phyloP scores from a whole-genome alignment of 345 rosid genomes.

The Ceriops zippeliana region DNA sequence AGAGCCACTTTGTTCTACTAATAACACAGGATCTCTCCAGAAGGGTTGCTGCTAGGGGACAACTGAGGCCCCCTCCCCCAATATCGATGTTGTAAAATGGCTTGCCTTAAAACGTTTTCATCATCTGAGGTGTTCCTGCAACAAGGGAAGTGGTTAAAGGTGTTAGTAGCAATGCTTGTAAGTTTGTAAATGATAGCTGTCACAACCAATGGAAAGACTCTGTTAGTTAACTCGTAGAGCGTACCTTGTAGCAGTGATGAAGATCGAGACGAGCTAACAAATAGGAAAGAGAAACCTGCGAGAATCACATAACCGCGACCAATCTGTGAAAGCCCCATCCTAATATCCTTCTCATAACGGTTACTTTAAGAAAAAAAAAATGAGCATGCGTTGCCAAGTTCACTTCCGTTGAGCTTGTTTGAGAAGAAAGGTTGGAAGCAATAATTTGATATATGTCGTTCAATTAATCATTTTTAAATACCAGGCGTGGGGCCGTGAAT shows the following conservation, averaged over 20 bases:
- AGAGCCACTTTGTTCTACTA: constrained; percentile 65
- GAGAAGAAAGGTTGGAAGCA: constrained; percentile 4
- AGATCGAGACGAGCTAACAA: constrained; percentile 7
- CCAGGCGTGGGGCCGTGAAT: constrained; percentile 12
- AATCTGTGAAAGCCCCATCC: constrained; percentile 2
- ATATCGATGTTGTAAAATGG: constrained; percentile 66
- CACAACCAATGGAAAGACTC: too few species aligned
- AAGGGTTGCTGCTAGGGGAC: constrained; percentile 66
- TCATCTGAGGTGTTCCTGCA: constrained; percentile 56
- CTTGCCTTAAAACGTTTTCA: constrained; percentile 50
- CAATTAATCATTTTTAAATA: constrained; percentile 20
- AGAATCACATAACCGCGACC: constrained; percentile 16
- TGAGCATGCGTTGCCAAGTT: constrained; percentile 4
- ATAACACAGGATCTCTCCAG: constrained; percentile 51
- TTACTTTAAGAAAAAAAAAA: neutral
- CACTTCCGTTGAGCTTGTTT: neutral
- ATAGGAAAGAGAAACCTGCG: constrained; percentile 18
- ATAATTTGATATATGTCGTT: constrained; percentile 11
- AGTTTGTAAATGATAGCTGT: too few species aligned
- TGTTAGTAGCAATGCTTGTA: too few species aligned
- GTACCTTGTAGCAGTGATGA: constrained; percentile 35
- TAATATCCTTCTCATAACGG: neutral
- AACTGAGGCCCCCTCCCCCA: constrained; percentile 73
- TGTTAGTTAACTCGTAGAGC: neutral
- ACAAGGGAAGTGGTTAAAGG: neutral